These are phyloP conservation scores for Fusarium nisikadoi DNA, from an alignment of 2,329 filamentous ascomycete genomes.

Conservation along the genomic window DNA sequence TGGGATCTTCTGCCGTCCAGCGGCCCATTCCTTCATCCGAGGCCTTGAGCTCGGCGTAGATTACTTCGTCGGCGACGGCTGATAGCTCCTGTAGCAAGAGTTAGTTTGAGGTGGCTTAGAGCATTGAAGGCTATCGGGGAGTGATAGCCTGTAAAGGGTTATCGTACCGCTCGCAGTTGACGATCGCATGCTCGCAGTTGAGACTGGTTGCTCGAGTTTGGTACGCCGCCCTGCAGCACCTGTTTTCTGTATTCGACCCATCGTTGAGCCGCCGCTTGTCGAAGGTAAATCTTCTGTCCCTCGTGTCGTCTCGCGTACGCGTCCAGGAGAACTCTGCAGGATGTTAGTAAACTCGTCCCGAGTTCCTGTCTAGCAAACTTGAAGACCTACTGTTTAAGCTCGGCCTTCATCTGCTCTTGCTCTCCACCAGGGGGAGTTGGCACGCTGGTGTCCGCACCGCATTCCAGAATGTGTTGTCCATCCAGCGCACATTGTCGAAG, in stretches of 20 bases:
- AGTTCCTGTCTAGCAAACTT: neutral
- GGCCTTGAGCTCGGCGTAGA: constrained; percentile 65
- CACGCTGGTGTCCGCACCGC: constrained; percentile 70
- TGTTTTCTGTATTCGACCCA: constrained; percentile 67
- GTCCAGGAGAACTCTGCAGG: constrained; percentile 65
- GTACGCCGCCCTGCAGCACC: constrained; percentile 63
- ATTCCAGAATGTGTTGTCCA: constrained; percentile 72
- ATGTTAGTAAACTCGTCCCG: constrained; percentile 6
- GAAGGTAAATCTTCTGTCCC: constrained; percentile 71
- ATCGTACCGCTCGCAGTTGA: constrained; percentile 66
- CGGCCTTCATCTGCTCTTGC: constrained; percentile 69
- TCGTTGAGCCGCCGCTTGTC: constrained; percentile 68
- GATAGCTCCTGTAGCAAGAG: constrained; percentile 59
- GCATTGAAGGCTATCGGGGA: neutral
- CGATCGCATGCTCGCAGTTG: constrained; percentile 66
- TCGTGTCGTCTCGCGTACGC: constrained; percentile 71
- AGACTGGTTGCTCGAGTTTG: constrained; percentile 58
- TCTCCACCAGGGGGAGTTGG: constrained; percentile 63
- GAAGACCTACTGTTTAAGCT: constrained; percentile 68
- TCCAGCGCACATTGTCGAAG: constrained; percentile 71
- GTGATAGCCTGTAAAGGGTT: neutral
- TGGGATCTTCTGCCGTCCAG: constrained; percentile 72
- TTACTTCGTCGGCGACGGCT: constrained; percentile 66
- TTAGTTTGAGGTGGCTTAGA: neutral
- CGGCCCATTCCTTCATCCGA: constrained; percentile 66